These are phyloP conservation scores for Vaccinium macrocarpon DNA, from an alignment of 148 eudicot genomes.

Conservation along the genomic window DNA sequence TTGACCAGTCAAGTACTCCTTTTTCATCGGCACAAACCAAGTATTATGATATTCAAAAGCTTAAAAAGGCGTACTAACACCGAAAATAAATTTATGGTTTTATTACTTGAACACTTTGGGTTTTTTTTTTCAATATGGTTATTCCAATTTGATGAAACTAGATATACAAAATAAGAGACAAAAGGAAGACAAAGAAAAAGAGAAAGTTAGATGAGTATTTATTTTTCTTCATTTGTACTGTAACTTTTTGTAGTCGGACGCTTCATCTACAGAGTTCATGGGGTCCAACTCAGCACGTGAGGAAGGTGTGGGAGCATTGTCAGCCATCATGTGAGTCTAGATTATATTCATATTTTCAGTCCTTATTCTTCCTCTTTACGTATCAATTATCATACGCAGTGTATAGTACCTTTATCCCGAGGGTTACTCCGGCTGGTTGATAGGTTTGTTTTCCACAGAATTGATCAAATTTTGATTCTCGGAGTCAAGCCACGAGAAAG, in stretches of 20 bases:
- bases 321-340: conserved; percentile 78
- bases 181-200: background rate
- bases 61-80: no score
- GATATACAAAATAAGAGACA: background rate
- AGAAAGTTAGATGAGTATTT: background rate
- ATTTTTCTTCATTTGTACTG: background rate
- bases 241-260: background rate
- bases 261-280: conserved; percentile 22
- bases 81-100: no score
- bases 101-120: no score
- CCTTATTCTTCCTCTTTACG: background rate
- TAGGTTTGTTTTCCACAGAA: no score
- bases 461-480: no score
- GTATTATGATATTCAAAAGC: no score
- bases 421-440: no score
- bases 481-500: no score
- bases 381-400: background rate
- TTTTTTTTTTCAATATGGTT: background rate
- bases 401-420: no score
- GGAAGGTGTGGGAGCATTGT: conserved; percentile 65
- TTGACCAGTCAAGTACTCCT: no score
- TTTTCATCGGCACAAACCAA: no score
- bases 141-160: background rate
- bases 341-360: conserved; percentile 11
- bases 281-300: conserved; percentile 87